These are phyloP conservation scores for Ceratopteris richardii DNA, from an alignment of 75 land plant genomes.

Conservation along the genomic window DNA sequence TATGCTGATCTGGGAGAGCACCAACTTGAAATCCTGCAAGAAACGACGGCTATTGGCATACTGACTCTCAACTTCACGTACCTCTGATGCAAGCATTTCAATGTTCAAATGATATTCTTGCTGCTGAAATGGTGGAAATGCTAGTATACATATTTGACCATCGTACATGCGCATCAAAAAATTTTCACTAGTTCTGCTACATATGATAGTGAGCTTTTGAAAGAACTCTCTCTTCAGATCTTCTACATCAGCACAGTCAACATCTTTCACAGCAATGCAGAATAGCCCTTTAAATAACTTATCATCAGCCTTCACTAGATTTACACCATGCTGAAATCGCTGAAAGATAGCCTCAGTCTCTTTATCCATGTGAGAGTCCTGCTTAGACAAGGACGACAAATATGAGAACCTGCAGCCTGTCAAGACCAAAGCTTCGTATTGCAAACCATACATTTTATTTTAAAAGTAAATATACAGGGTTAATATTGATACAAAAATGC, in stretches of 20 bases:
- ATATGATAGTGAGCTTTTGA: slow-evolving; percentile 16
- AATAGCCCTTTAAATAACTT: slow-evolving; percentile 34
- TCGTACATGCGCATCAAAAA: slow-evolving; percentile 32
- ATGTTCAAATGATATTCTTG: slow-evolving; percentile 19
- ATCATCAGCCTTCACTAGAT: slow-evolving; percentile 18
- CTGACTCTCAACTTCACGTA: slow-evolving; percentile 8
- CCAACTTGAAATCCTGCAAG: slow-evolving; percentile 26
- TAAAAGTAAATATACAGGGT: background rate
- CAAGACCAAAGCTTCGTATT: no score
- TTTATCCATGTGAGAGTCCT: slow-evolving; percentile 34
- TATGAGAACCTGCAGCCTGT: no score
- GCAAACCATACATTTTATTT: background rate
- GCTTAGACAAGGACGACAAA: background rate
- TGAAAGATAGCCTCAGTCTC: slow-evolving; percentile 27
- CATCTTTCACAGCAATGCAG: slow-evolving; percentile 34
- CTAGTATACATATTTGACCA: slow-evolving; percentile 20
- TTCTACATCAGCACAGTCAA: slow-evolving; percentile 24
- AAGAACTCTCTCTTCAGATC: slow-evolving; percentile 22
- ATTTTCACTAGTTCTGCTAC: slow-evolving; percentile 21
- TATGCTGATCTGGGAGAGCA: slow-evolving; percentile 24
- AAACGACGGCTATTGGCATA: slow-evolving; percentile 14
- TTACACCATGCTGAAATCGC: slow-evolving; percentile 33
- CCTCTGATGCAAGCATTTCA: slow-evolving; percentile 7
- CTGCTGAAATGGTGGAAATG: slow-evolving; percentile 28
- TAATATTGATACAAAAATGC: no score